Evolutionary conservation across 148 eudicot species (phyloP), one percentile per base, ranked within the genome.

Genomic region (Heliamphora exappendiculata): DNA sequence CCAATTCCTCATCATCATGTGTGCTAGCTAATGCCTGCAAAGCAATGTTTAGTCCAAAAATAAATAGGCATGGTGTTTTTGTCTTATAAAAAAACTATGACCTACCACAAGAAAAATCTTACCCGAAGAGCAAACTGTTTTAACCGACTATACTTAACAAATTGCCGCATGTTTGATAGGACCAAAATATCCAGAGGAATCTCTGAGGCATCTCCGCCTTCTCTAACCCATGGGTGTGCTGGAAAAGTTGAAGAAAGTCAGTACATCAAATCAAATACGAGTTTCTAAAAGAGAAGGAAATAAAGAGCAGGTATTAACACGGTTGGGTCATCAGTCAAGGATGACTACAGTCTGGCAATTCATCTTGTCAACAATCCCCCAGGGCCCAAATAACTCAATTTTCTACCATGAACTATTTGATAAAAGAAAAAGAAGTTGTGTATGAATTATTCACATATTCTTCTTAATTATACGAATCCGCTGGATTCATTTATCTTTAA

Each of bases 211-310:
- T 84, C 79, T 74, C 98, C 98, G 45, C 97, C 98, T 87, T 94
- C 98, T 83, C 98, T 83, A 76, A 94, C 98, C 98, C 98, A 94
- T 78, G 92, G 92, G 75, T 94, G 97, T 78, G 97, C 98, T 94
- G 93, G 9, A 75, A 65, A 76, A 44, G 60, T 44, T 34, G 31
- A 5, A 73, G 22, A n/a, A 79, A 33, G 72, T 36, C 72, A 78
- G 44, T 16, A 70, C 41, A 71, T n/a, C 29, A 19, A 47, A 26
- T 54, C 28, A 64, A 20, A 72, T 29, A 42, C 12, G 57, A 60
- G 68, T 31, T 53, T 41, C 14, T 24, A 5, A 37, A 41, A 41
- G 41, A 58, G 16, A 36, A 44, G 2, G 41, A 29, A 39, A 44
- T 3, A 50, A 29, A 68, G 39, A 45, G 20, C 41, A 39, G 24